These are phyloP conservation scores for Orbilia oligospora DNA, from an alignment of 2,329 filamentous ascomycete species.

Conservation along the genomic window DNA sequence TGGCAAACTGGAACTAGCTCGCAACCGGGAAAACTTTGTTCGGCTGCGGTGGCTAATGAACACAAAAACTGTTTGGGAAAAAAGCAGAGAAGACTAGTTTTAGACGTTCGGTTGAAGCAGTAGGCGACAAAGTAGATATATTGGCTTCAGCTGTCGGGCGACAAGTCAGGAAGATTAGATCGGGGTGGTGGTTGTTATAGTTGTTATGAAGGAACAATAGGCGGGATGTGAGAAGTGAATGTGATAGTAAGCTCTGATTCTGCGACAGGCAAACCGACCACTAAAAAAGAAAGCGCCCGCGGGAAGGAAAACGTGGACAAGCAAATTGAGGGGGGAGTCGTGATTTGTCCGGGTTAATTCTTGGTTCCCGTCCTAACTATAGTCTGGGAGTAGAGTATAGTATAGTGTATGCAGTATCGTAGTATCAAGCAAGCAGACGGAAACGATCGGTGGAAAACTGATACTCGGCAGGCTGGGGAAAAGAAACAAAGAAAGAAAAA, in stretches of 20 bases:
- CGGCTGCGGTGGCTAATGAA: conserved; percentile 45
- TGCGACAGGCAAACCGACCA: conserved; percentile 47
- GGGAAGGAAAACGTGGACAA: conserved; percentile 50
- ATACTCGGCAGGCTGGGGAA: conserved; percentile 20
- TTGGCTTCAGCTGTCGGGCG: conserved; percentile 48
- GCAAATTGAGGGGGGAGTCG: conserved; percentile 8
- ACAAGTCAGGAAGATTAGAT: conserved; percentile 59
- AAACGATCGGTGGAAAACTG: conserved; percentile 23
- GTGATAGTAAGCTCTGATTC: conserved; percentile 41
- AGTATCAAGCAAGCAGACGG: not conserved
- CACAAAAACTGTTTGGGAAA: conserved; percentile 25
- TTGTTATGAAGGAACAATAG: conserved; percentile 34
- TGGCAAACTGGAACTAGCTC: not conserved
- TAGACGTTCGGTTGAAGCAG: conserved; percentile 21
- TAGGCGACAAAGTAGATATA: conserved; percentile 42
- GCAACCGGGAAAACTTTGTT: conserved; percentile 28
- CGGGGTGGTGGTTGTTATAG: conserved; percentile 14
- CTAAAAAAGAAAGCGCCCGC: conserved; percentile 45
- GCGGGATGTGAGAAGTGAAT: conserved; percentile 34
- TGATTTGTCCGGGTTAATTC: conserved; percentile 47
- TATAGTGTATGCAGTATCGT: not conserved
- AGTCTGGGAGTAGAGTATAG: not conserved
- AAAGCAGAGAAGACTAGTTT: conserved; percentile 9
- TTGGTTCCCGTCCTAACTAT: conserved; percentile 23
- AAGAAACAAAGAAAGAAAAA: conserved; percentile 19